These are phyloP conservation scores for Rhododendron griersonianum DNA, from an alignment of 148 eudicot species.

Conservation along the genomic window DNA sequence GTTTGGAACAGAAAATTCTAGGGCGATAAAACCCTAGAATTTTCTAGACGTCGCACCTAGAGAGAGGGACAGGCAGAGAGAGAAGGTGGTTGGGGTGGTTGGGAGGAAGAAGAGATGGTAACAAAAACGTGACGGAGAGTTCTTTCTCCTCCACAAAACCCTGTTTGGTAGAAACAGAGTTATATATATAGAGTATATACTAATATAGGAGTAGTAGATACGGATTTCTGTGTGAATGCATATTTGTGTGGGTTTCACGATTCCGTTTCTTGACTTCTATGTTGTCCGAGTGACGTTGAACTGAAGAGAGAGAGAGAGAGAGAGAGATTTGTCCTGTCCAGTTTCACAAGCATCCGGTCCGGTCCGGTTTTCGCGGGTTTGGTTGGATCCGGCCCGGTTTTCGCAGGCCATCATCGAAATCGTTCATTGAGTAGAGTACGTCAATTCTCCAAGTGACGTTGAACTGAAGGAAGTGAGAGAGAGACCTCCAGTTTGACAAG, in stretches of 20 bases:
- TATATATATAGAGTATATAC: not conserved
- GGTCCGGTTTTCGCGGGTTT: too few species aligned
- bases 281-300: not conserved
- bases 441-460: too few species aligned
- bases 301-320: not conserved
- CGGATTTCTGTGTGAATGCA: too few species aligned
- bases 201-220: not conserved
- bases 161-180: not conserved
- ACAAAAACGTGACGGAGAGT: constrained; percentile 18
- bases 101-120: constrained; percentile 10
- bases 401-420: fast-evolving
- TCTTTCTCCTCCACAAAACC: not conserved
- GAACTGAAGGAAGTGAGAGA: not conserved
- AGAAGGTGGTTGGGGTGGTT: not conserved
- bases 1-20: not conserved
- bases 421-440: not conserved
- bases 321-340: not conserved
- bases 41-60: not conserved
- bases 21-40: constrained; percentile 15
- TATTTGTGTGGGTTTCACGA: not conserved
- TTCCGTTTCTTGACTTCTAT: too few species aligned
- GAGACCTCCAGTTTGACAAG: too few species aligned
- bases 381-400: too few species aligned
- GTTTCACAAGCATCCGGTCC: too few species aligned
- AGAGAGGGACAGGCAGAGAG: not conserved